Evolutionary conservation across 176 grass and related monocot genomes (phyloP), one percentile per base, ranked within the genome.

Genomic region (Cenchrus americanus): DNA sequence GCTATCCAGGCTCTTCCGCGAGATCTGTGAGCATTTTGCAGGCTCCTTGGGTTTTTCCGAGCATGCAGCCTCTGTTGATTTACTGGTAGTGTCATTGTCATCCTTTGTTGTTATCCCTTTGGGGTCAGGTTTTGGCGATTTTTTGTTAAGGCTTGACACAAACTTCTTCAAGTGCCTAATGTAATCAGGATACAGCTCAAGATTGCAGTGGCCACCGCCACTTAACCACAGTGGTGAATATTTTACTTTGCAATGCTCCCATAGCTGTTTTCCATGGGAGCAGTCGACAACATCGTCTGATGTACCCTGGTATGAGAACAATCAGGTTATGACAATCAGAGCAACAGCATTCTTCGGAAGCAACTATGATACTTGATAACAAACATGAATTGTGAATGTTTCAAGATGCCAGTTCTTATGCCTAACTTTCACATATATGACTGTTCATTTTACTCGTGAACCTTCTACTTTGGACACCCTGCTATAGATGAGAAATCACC

Each of bases 151-250:
- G 18, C 85, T 85, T 0, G 83, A 88, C 74, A 95, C 85, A 61
- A 95, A 95, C 73, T 90, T 92, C 82, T 92, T 95, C 32, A 95
- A 83, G 76, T 99, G 97, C 44, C 88, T 84, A 47, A 96, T 87
- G 53, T 94, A 99, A 47, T 99, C 97, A 65, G 97, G 97, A 75
- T 94, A 96, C 37, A 96, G 50, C 79, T 99, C 93, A 23, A 99
- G 94, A 76, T 99, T 96, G 86, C 97, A 99, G 88, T 99, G 97
- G 10, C 97, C 97, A 5, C 97, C 97, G 58, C 97, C 93, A 58
- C 58, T 89, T 78, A 99, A 69, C 97, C 97, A 99, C 43, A 99
- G 80, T 50, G 97, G 93, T 37, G 87, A 87, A 83, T 96, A 96
- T 79, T 99, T 99, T 69, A 94, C 89, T 75, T 96, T 94, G 86